Evolutionary conservation across 2,329 filamentous ascomycete species (phyloP).

Genomic region (Fusarium sp.): DNA sequence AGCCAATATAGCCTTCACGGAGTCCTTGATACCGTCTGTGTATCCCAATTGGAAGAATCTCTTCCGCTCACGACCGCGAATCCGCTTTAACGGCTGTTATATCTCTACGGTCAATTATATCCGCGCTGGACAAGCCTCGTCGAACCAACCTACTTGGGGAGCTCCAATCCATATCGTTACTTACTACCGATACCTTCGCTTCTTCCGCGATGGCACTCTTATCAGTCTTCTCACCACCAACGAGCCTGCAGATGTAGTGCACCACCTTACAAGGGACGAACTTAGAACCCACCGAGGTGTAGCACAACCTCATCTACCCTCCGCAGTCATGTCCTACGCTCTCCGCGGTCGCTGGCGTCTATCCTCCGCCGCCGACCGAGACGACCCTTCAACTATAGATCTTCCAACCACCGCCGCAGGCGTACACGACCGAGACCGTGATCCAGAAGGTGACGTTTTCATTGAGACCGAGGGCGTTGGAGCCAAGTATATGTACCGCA

Average conservation of each 20-base stretch:
- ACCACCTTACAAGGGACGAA: slow-evolving; percentile 80
- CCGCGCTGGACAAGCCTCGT: slow-evolving; percentile 79
- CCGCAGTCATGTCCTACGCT: slow-evolving; percentile 74
- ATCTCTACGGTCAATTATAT: slow-evolving; percentile 97
- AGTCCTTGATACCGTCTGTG: slow-evolving; percentile 55
- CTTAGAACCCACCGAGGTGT: slow-evolving; percentile 61
- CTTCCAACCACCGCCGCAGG: slow-evolving; percentile 1
- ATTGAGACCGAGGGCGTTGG: slow-evolving; percentile 89
- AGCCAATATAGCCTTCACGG: slow-evolving; percentile 53
- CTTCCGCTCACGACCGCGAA: slow-evolving; percentile 83
- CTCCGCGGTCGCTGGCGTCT: slow-evolving; percentile 68
- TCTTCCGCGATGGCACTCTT: slow-evolving; percentile 88
- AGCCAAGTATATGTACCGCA: slow-evolving; percentile 83
- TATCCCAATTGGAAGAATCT: slow-evolving; percentile 73
- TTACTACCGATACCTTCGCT: slow-evolving; percentile 96
- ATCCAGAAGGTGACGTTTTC: slow-evolving; percentile 74
- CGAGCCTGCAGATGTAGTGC: slow-evolving; percentile 89
- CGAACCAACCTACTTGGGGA: slow-evolving; percentile 78
- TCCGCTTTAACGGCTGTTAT: slow-evolving; percentile 96
- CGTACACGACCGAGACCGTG: slow-evolving; percentile 38
- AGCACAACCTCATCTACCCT: slow-evolving; percentile 50
- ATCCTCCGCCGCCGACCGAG: slow-evolving; percentile 51
- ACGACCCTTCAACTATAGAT: slow-evolving; percentile 38
- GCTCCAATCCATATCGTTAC: slow-evolving; percentile 94
- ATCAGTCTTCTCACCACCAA: slow-evolving; percentile 84